phyloP scores from a whole-genome alignment of 2,329 filamentous ascomycete genomes.

The Beauveria asiatica region DNA sequence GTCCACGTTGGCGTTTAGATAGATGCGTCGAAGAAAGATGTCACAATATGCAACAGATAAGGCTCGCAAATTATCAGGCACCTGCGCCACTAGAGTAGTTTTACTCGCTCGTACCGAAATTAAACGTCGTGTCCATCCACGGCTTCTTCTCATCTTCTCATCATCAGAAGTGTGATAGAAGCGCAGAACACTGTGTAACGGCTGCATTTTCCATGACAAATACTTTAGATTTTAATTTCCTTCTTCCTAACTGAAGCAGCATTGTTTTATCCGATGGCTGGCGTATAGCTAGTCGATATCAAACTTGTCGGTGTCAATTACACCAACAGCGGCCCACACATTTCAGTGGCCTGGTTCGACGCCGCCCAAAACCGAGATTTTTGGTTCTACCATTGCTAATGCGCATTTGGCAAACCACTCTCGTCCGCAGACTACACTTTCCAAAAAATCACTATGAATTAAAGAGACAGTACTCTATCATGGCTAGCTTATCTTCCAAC shows the following conservation, averaged over 20 bases:
- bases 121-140: too few relatives aligned
- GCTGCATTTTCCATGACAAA: too few relatives aligned
- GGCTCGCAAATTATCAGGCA: not conserved
- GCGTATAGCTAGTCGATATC: not conserved
- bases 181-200: too few relatives aligned
- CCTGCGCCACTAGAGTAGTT: too few relatives aligned
- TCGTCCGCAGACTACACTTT: not conserved
- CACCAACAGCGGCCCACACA: not conserved
- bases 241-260: too few relatives aligned
- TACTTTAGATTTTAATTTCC: too few relatives aligned
- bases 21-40: too few relatives aligned
- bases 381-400: not conserved
- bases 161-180: too few relatives aligned
- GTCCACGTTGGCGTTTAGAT: too few relatives aligned
- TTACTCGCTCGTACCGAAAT: too few relatives aligned
- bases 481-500: constrained; percentile 53
- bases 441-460: not conserved
- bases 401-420: not conserved
- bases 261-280: not conserved
- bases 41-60: too few relatives aligned
- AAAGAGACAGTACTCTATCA: constrained; percentile 12
- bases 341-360: not conserved
- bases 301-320: not conserved
- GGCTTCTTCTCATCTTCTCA: too few relatives aligned
- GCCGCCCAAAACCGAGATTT: not conserved